Evolutionary conservation across 2,329 filamentous ascomycete genomes (phyloP), one percentile per base, ranked within the genome.

Genomic region (Elsinoe necatrix): DNA sequence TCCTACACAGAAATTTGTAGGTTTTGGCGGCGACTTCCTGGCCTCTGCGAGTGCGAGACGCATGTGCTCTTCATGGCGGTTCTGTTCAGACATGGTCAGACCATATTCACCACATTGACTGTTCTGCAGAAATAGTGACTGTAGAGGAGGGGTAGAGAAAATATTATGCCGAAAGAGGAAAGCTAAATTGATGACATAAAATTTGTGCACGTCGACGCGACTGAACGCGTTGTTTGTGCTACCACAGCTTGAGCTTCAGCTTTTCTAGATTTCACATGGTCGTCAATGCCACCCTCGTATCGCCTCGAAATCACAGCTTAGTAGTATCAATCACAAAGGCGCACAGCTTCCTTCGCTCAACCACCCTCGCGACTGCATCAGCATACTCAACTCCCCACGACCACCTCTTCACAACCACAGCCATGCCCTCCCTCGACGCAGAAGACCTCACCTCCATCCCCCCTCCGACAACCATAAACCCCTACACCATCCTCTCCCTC

Each of bases 1-100:
- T 41, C 93, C 93, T 20, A 98, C 91, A 59, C 92, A 83, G 75
- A 90, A 98, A 71, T 97, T 97, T 54, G 89, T 90, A 1, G 91
- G 86, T 65, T 86, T 90, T 25, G 89, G 89, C 1, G 89, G 87
- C 9, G 91, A 95, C 61, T 86, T 80, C 34, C 80, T 78, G 11
- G 93, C 91, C 61, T 90, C 77, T n/a, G 78, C 73, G 57, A 97
- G 80, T 35, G 89, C 89, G 57, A 85, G 75, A 56, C 76, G 79
- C 76, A 97, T 86, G 67, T 82, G 82, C 42, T 65, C 59, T 23
- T 56, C 25, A 54, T 59, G 58, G 56, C 16, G 54, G 42, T 51
- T 45, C 5, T 34, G 56, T 29, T 43, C 39, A 20, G 35, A 29
- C 45, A 35, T 37, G 4, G 45, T 34, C 27, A 39, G 11, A 18